These are phyloP conservation scores for Talaromyces sp. DNA, from an alignment of 2,329 filamentous ascomycete species.

Conservation along the genomic window DNA sequence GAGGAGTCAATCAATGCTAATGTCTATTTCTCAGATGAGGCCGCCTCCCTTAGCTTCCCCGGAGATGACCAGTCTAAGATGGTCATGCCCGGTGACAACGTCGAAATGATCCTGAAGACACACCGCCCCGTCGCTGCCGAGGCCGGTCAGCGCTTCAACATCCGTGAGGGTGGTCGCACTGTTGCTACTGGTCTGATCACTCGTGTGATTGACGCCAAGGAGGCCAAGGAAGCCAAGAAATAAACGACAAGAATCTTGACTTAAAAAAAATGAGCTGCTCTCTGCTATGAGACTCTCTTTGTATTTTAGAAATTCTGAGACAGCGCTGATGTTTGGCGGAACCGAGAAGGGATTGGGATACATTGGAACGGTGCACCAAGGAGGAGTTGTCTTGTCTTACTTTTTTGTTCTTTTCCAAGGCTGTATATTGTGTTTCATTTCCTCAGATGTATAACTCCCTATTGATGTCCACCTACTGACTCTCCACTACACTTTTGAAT, in stretches of 20 bases:
- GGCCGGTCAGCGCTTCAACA: slow-evolving; percentile 91
- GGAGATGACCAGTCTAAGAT: slow-evolving; percentile 74
- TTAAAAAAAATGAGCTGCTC: slow-evolving; percentile 8
- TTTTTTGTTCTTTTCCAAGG: slow-evolving; percentile 4
- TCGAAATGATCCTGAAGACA: slow-evolving; percentile 90
- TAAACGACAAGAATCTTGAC: background rate
- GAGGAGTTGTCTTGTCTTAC: slow-evolving; percentile 9
- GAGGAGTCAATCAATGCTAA: background rate
- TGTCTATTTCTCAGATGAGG: slow-evolving; percentile 45
- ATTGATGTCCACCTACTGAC: slow-evolving; percentile 4
- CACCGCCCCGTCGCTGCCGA: slow-evolving; percentile 83
- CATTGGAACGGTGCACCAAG: slow-evolving; percentile 10
- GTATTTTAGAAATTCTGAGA: slow-evolving; percentile 18
- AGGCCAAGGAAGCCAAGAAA: slow-evolving; percentile 22
- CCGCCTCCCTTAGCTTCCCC: slow-evolving; percentile 76
- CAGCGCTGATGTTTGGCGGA: slow-evolving; percentile 28
- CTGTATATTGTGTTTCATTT: slow-evolving; percentile 10
- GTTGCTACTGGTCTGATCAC: slow-evolving; percentile 80
- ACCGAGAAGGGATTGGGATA: slow-evolving; percentile 4
- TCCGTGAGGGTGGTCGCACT: slow-evolving; percentile 91
- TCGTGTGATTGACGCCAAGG: slow-evolving; percentile 51
- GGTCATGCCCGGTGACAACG: slow-evolving; percentile 97
- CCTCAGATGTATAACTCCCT: slow-evolving; percentile 1
- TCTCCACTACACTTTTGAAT: slow-evolving; percentile 6
- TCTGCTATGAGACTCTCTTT: slow-evolving; percentile 2